phyloP scores from a whole-genome alignment of 805 yeast genomes.

The Ascoidea rubescens region DNA sequence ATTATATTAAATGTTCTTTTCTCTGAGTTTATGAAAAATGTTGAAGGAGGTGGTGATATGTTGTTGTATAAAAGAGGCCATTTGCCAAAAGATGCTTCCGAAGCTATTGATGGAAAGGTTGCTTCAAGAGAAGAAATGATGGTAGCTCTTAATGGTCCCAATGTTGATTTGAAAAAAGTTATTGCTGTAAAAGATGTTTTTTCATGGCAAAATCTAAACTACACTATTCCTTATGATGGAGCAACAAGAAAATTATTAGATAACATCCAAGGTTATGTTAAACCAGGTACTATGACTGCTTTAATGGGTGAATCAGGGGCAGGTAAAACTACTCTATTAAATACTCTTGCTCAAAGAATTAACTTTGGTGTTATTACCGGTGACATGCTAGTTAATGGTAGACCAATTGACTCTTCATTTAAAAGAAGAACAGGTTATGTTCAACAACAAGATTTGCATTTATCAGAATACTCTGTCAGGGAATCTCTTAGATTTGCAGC shows the following conservation, averaged over 20 bases:
- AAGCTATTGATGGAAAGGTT: slow-evolving; percentile 20
- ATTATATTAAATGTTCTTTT: slow-evolving; percentile 11
- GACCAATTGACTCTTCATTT: slow-evolving; percentile 31
- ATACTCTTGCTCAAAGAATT: slow-evolving; percentile 37
- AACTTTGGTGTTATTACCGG: slow-evolving; percentile 46
- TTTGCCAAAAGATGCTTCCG: not conserved
- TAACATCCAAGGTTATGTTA: slow-evolving; percentile 42
- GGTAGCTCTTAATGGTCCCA: slow-evolving; percentile 18
- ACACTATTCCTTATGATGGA: slow-evolving; percentile 31
- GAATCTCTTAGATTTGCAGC: slow-evolving; percentile 42
- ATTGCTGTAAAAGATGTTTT: slow-evolving; percentile 28
- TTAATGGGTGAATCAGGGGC: slow-evolving; percentile 56
- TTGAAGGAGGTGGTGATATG: slow-evolving; percentile 13
- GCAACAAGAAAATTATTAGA: slow-evolving; percentile 18
- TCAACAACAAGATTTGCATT: slow-evolving; percentile 45
- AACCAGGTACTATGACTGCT: slow-evolving; percentile 50
- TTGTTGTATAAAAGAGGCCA: slow-evolving; percentile 20
- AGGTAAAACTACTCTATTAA: slow-evolving; percentile 44
- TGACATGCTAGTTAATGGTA: slow-evolving; percentile 42
- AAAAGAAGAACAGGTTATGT: slow-evolving; percentile 44
- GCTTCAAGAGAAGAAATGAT: slow-evolving; percentile 25
- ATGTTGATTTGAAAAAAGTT: slow-evolving; percentile 13
- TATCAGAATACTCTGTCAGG: slow-evolving; percentile 35
- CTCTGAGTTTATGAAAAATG: slow-evolving; percentile 12
- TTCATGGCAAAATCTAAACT: slow-evolving; percentile 45